phyloP scores from a whole-genome alignment of 768 basidiomycete genomes.

The Plicaturopsis crispa region DNA sequence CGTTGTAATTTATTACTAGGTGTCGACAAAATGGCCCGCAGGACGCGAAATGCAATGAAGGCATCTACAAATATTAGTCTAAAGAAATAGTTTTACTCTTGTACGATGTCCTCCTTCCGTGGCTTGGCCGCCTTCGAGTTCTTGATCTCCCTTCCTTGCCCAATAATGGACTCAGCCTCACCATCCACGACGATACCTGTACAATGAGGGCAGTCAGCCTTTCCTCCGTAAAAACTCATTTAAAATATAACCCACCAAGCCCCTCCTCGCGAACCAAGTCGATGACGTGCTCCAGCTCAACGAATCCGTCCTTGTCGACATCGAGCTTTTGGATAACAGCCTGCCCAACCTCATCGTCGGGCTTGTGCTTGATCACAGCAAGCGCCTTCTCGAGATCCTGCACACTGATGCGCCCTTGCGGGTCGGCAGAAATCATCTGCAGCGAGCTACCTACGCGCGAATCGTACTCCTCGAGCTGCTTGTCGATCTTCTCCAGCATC shows the following conservation, averaged over 20 bases:
- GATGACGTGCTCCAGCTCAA: constrained; percentile 91
- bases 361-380: constrained; percentile 88
- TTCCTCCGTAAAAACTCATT: neutral
- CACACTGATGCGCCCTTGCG: constrained; percentile 84
- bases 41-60: too few species aligned
- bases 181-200: constrained; percentile 80
- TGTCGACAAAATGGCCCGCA: too few species aligned
- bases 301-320: constrained; percentile 92
- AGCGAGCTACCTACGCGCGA: constrained; percentile 75
- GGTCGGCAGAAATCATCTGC: constrained; percentile 79
- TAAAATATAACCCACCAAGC: constrained; percentile 41
- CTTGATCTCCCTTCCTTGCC: constrained; percentile 78
- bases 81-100: constrained; percentile 43
- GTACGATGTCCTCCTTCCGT: constrained; percentile 95
- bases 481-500: constrained; percentile 94
- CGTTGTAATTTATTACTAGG: constrained; percentile 17
- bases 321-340: constrained; percentile 90
- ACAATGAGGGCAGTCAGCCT: constrained; percentile 5
- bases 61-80: too few species aligned
- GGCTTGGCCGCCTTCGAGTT: constrained; percentile 50
- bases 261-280: constrained; percentile 86
- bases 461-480: constrained; percentile 90
- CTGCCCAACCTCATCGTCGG: constrained; percentile 82
- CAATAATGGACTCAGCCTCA: constrained; percentile 74
- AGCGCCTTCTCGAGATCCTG: constrained; percentile 87